phyloP scores from a whole-genome alignment of 805 yeast genomes.

The Kuraishia hungarica region DNA sequence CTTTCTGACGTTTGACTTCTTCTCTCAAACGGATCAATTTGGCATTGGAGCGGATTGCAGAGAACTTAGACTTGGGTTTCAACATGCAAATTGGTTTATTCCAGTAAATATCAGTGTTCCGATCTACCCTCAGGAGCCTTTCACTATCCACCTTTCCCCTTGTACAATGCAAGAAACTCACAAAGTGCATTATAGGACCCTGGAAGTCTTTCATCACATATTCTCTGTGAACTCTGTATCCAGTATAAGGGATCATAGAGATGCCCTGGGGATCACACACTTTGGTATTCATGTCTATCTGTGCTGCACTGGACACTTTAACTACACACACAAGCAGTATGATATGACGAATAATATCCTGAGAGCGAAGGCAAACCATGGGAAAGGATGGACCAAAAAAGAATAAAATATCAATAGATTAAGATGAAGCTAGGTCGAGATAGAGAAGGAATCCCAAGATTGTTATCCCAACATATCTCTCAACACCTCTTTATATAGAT shows the following conservation, averaged over 20 bases:
- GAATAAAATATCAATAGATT: not conserved
- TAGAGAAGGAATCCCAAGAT: too few relatives aligned
- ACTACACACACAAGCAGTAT: not conserved
- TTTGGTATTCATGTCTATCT: conserved; percentile 6
- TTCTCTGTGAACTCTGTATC: conserved; percentile 45
- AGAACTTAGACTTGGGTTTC: conserved; percentile 16
- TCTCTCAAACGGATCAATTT: not conserved
- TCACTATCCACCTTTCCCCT: conserved; percentile 39
- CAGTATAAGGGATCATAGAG: conserved; percentile 34
- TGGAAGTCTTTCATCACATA: conserved; percentile 29
- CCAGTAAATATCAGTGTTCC: conserved; percentile 40
- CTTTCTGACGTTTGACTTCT: not conserved
- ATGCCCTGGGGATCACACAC: conserved; percentile 25
- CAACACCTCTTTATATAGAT: too few relatives aligned
- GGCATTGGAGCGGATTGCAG: not conserved
- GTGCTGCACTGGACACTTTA: not conserved
- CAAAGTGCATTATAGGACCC: conserved; percentile 31
- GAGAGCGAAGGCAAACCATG: not conserved
- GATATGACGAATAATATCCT: not conserved
- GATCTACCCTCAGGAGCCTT: conserved; percentile 22
- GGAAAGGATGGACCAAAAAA: not conserved
- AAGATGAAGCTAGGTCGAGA: not conserved
- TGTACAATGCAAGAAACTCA: conserved; percentile 42
- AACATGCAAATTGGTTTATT: conserved; percentile 34
- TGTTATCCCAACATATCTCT: too few relatives aligned